These are phyloP conservation scores for Linanthus parryae DNA, from an alignment of 148 eudicot species.

Conservation along the genomic window DNA sequence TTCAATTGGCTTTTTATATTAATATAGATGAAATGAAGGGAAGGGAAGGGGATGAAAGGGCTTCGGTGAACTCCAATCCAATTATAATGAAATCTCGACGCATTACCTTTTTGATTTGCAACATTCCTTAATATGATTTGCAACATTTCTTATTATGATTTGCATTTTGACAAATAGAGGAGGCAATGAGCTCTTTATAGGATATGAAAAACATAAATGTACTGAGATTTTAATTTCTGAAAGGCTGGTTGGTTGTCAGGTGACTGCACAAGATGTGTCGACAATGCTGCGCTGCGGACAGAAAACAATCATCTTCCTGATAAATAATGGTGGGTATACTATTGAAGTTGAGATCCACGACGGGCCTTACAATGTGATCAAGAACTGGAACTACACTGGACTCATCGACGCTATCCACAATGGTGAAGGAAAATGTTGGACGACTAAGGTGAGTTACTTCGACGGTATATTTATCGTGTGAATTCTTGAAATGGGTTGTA, in stretches of 20 bases:
- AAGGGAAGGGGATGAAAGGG: too few species aligned
- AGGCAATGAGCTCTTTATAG: too few species aligned
- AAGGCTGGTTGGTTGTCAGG: constrained; percentile 6
- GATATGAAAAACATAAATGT: too few species aligned
- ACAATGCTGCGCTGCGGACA: constrained; percentile 19
- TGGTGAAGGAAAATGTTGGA: constrained; percentile 19
- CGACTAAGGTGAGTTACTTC: constrained; percentile 18
- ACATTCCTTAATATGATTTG: too few species aligned
- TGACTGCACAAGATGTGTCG: constrained; percentile 21
- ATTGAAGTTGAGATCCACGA: constrained; percentile 14
- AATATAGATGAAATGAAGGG: neutral
- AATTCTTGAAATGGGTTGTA: too few species aligned
- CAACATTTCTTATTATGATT: too few species aligned
- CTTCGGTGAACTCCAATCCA: too few species aligned
- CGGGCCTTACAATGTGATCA: constrained; percentile 19
- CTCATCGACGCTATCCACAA: constrained; percentile 15
- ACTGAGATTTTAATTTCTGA: neutral
- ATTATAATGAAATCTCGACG: too few species aligned
- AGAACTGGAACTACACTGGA: constrained; percentile 17
- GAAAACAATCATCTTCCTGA: constrained; percentile 15
- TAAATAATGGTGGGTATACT: constrained; percentile 19
- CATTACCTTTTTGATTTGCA: too few species aligned
- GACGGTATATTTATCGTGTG: too few species aligned
- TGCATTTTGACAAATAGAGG: too few species aligned
- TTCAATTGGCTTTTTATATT: neutral